Conservation (phyloP, 805 yeast species). For the Citeromyces nyonsensis region DNA sequence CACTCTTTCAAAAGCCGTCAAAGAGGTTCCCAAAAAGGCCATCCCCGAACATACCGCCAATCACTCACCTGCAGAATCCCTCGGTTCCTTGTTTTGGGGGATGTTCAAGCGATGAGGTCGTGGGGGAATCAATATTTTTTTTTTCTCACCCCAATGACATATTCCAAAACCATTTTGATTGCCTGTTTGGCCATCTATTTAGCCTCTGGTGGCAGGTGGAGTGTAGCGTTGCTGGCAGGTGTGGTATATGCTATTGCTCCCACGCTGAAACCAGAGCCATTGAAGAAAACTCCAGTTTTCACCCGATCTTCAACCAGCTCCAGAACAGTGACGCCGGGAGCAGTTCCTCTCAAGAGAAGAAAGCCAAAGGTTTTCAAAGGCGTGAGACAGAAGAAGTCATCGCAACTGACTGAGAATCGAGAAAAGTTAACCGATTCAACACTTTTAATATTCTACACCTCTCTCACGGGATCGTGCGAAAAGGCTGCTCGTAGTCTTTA, state of each 20-base stretch:
- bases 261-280: neutral
- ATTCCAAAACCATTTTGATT: slow-evolving; percentile 3
- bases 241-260: slow-evolving; percentile 2
- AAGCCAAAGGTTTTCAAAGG: slow-evolving; percentile 26
- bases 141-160: neutral
- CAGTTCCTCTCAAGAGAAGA: slow-evolving; percentile 10
- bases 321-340: neutral
- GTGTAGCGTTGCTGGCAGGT: slow-evolving; percentile 14
- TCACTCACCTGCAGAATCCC: slow-evolving; percentile 1
- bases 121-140: neutral
- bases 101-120: slow-evolving; percentile 2
- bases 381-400: slow-evolving; percentile 9
- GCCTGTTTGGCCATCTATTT: slow-evolving; percentile 9
- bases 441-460: slow-evolving; percentile 61
- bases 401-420: slow-evolving; percentile 21
- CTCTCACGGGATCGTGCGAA: slow-evolving; percentile 73
- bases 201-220: slow-evolving; percentile 25
- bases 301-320: no score
- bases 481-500: slow-evolving; percentile 43
- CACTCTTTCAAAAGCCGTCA: no score
- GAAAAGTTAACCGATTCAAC: slow-evolving; percentile 34
- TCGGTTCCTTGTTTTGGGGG: slow-evolving; percentile 2
- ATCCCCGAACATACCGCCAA: no score
- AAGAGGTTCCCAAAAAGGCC: no score
- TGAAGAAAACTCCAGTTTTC: neutral